Base-by-base conservation (phyloP, 140 eudicot genomes). In the Erigeron philadelphicus region DNA sequence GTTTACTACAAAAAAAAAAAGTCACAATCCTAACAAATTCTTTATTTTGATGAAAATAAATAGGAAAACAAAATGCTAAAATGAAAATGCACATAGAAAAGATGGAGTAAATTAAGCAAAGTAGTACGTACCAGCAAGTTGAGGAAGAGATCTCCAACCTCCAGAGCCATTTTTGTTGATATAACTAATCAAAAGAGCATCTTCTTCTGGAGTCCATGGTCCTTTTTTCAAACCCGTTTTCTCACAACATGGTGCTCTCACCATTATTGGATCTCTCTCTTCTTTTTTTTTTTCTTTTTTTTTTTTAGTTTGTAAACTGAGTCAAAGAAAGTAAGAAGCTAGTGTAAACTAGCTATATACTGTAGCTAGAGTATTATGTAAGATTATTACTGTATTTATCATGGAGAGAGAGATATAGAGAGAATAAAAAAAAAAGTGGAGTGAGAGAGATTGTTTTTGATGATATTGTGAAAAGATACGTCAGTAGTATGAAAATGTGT, bases 141-240 rank as follows among this genome's bases (percentile, higher is more conserved):
- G 86, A 15, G 97, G 97, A 3, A 91, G 88, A 76, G 95, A 81
- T 48, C 96, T 78, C 98, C 98, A 91, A 83, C 87, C 88, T 9
- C 91, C 89, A 72, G 84, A 88, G 41, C 97, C 98, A 74, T 91
- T 74, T 70, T 80, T 77, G 76, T 74, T 79, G 61, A 91, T 86
- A 65, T 76, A 82, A 7, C 84, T 78, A 31, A 31, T 18, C 35
- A 91, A 78, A 62, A 83, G 64, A 46, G 82, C 90, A 67, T 91
- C 97, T 82, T 91, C 97, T 50, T 88, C 96, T 41, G 82, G 78
- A 11, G 95, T 74, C 97, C 96, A 91, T 13, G 95, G 88, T 25
- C 97, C 97, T 71, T 75, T 85, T 69, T 88, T 91, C 88, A 91
- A 48, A 61, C 96, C 95, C 13, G 75, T 76, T 78, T 88, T 88